phyloP scores from a whole-genome alignment of 371 early-diverging fungal genomes.

The Mortierella sp. region DNA sequence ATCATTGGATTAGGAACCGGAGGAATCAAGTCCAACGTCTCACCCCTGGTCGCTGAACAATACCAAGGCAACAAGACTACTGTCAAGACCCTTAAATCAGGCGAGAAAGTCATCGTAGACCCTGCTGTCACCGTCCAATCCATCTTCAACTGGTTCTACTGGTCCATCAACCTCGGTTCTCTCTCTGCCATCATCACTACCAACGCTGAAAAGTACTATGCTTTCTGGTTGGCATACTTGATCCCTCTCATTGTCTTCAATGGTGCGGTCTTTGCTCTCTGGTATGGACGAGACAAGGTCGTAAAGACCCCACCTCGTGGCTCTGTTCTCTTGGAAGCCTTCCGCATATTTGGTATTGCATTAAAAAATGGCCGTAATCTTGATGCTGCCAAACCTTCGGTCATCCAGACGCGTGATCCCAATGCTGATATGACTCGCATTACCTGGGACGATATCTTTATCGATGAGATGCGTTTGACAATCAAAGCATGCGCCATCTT shows the following conservation, averaged over 20 bases:
- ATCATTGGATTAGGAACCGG: constrained; percentile 90
- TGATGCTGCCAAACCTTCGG: constrained; percentile 54
- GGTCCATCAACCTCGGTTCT: constrained; percentile 85
- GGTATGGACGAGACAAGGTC: constrained; percentile 70
- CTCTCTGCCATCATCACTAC: constrained; percentile 60
- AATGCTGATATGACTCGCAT: constrained; percentile 10
- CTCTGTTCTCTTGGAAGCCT: constrained; percentile 46
- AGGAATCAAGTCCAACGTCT: constrained; percentile 87
- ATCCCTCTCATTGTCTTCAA: constrained; percentile 79
- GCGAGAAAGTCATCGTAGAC: constrained; percentile 53
- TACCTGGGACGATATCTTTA: constrained; percentile 80
- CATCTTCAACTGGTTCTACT: constrained; percentile 82
- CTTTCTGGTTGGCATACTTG: constrained; percentile 67
- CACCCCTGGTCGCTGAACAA: constrained; percentile 83
- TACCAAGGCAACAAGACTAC: constrained; percentile 52
- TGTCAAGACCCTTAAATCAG: constrained; percentile 42
- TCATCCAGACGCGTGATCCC: constrained; percentile 26
- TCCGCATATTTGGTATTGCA: constrained; percentile 44
- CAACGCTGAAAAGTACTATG: constrained; percentile 49
- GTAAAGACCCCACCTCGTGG: constrained; percentile 74
- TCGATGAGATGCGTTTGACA: constrained; percentile 76
- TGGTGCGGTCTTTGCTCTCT: constrained; percentile 65
- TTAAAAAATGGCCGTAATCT: constrained; percentile 45
- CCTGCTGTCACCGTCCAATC: constrained; percentile 63
- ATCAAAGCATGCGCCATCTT: constrained; percentile 78